A percentile compares a stretch with the other conserved stretches of the same genome.
Conservation (phyloP, 116 monocot species). For the Cymodocea nodosa region DNA sequence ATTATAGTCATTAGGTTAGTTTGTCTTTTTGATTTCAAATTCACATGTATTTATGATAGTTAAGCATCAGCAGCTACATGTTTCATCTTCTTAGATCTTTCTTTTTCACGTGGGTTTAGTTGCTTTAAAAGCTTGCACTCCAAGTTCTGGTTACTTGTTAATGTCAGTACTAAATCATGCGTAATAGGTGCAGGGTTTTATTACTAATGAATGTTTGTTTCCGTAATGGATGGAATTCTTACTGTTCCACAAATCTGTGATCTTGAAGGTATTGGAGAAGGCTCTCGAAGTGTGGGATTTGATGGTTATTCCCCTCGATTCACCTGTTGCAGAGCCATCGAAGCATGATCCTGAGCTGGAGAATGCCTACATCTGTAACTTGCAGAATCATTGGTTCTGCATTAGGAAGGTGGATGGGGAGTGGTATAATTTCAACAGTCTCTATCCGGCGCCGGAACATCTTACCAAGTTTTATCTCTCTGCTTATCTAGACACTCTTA, state of each 20-base stretch:
- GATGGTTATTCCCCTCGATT: slow-evolving; percentile 60
- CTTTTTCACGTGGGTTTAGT: no score
- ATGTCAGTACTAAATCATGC: no score
- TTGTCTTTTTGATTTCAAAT: no score
- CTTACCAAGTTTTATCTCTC: slow-evolving; percentile 86
- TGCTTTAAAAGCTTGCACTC: no score
- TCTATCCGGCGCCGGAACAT: slow-evolving; percentile 88
- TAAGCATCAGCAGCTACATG: no score
- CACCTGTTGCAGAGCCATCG: slow-evolving; percentile 53
- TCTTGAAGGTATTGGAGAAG: slow-evolving; percentile 64
- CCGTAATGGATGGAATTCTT: neutral
- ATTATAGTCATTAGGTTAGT: no score
- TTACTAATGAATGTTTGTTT: no score
- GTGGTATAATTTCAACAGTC: slow-evolving; percentile 97
- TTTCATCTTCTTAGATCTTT: no score
- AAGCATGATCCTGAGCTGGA: slow-evolving; percentile 68
- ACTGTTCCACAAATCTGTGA: neutral
- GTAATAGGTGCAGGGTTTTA: no score
- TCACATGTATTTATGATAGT: no score
- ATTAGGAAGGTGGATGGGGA: slow-evolving; percentile 84
- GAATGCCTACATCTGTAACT: slow-evolving; percentile 82
- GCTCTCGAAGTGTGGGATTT: slow-evolving; percentile 88
- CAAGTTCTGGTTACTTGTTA: no score
- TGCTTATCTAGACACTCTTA: slow-evolving; percentile 76
- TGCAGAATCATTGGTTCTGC: slow-evolving; percentile 92